Conservation (phyloP, 2,329 filamentous ascomycete genomes). For the Fusarium verticillioides region DNA sequence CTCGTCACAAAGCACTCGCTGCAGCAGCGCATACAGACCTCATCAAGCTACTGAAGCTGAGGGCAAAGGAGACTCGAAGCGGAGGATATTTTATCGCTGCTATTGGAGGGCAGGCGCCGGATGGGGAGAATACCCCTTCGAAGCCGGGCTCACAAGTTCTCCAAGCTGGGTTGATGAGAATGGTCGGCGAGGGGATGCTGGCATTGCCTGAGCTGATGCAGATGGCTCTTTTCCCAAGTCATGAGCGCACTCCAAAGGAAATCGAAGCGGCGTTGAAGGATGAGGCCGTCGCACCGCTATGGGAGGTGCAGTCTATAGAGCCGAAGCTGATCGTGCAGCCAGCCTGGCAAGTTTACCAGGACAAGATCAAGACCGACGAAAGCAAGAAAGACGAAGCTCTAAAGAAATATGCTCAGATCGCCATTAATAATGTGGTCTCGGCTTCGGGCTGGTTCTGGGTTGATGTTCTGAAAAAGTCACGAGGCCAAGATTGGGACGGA, state of each 20-base stretch:
- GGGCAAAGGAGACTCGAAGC: not conserved
- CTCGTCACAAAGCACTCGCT: conserved; percentile 5
- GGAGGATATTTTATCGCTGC: not conserved
- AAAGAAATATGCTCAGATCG: not conserved
- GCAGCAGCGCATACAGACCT: conserved; percentile 2
- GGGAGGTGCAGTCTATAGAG: not conserved
- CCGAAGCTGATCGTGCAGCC: conserved; percentile 6
- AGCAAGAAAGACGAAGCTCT: not conserved
- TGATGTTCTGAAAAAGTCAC: not conserved
- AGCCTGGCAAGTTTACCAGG: not conserved
- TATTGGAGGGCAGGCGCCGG: not conserved
- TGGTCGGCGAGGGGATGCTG: not conserved
- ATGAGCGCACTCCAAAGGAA: not conserved
- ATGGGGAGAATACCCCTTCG: not conserved
- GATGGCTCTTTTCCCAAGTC: conserved; percentile 1
- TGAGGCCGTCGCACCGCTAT: not conserved
- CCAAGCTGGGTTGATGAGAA: conserved; percentile 2
- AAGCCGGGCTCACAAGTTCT: not conserved
- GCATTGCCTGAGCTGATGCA: not conserved
- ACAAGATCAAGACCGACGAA: accelerated
- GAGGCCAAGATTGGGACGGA: not conserved
- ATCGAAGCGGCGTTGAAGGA: not conserved
- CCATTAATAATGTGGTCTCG: not conserved
- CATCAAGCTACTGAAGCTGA: not conserved
- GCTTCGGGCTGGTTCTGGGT: conserved; percentile 14